Evolutionary conservation across 352 stramenopile genomes (phyloP), one percentile per base, ranked within the genome.

Genomic region (Aphanomyces astaci): DNA sequence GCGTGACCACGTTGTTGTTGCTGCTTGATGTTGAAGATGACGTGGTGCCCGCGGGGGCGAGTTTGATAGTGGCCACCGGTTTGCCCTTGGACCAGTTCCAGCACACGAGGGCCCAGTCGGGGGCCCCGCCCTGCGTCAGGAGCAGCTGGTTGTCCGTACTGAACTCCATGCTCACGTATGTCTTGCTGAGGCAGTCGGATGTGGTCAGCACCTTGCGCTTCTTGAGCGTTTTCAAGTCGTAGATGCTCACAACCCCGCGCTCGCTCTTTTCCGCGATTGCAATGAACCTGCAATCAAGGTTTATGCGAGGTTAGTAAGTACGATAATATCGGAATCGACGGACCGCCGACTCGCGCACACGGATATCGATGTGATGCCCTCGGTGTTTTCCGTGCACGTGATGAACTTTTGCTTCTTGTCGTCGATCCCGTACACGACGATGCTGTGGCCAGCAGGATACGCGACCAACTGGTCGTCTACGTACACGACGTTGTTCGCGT

Each of bases 51-150:
- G 45, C 40, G 5, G 51, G 51, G 4, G 51, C 49, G 25, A 92
- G 68, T 73, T 91, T 90, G 62, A 91, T 81, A 51, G 73, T 87
- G 27, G 84, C 85, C 0, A 95, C 75, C 0, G 89, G 75, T 66
- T 97, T 96, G 48, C 86, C 91, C 65, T 96, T 97, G 51, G 89
- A 86, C 90, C 89, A 97, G 72, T 96, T 94, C 90, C 90, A 98
- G 65, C 86, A 87, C 49, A 90, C 90, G 31, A 98, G 77, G 46
- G 86, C 92, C 88, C 87, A 95, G 73, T 95, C 85, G 3, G 87
- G 86, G 0, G 78, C 75, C 5, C 86, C 89, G 45, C 87, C 86
- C 57, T 97, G 87, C 1, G 90, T 90, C 4, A 98, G 71, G n/a
- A 98, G 74, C 17, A 96, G 72, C 76, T 96, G 84, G 22, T 92